A percentile compares a stretch with the other conserved stretches of the same genome.
Evolutionary conservation across 805 yeast genomes (phyloP).

Genomic region (Saturnispora sanitii): DNA sequence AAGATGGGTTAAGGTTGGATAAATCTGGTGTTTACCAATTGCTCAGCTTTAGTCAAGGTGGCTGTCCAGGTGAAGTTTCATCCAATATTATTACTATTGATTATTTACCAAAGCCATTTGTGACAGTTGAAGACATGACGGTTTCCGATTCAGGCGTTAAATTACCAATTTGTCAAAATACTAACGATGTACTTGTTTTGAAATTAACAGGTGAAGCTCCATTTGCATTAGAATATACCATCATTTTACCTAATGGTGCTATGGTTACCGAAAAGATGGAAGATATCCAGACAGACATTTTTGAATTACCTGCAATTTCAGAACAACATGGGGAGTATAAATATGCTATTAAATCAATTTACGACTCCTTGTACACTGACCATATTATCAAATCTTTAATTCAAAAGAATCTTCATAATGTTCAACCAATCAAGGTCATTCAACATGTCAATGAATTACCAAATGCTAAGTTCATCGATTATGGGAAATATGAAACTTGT

Average conservation of each 20-base stretch:
- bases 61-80: slow-evolving; percentile 35
- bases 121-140: slow-evolving; percentile 9
- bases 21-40: slow-evolving; percentile 37
- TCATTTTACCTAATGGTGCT: slow-evolving; percentile 47
- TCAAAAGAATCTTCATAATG: slow-evolving; percentile 17
- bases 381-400: slow-evolving; percentile 26
- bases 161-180: slow-evolving; percentile 19
- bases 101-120: slow-evolving; percentile 24
- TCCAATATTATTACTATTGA: slow-evolving; percentile 17
- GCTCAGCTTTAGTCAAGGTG: slow-evolving; percentile 30
- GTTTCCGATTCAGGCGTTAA: neutral
- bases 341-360: slow-evolving; percentile 50
- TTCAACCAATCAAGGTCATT: slow-evolving; percentile 30
- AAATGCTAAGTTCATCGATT: slow-evolving; percentile 27
- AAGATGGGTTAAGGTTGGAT: slow-evolving; percentile 26
- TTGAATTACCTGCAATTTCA: slow-evolving; percentile 32
- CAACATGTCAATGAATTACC: slow-evolving; percentile 61
- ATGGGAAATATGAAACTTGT: slow-evolving; percentile 23
- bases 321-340: slow-evolving; percentile 47
- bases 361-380: slow-evolving; percentile 52
- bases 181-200: slow-evolving; percentile 23
- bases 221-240: slow-evolving; percentile 58
- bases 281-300: slow-evolving; percentile 38
- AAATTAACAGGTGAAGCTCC: slow-evolving; percentile 50
- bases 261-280: slow-evolving; percentile 26